phyloP scores from a whole-genome alignment of 306 rosid species.

The Trichosanthes truncata region DNA sequence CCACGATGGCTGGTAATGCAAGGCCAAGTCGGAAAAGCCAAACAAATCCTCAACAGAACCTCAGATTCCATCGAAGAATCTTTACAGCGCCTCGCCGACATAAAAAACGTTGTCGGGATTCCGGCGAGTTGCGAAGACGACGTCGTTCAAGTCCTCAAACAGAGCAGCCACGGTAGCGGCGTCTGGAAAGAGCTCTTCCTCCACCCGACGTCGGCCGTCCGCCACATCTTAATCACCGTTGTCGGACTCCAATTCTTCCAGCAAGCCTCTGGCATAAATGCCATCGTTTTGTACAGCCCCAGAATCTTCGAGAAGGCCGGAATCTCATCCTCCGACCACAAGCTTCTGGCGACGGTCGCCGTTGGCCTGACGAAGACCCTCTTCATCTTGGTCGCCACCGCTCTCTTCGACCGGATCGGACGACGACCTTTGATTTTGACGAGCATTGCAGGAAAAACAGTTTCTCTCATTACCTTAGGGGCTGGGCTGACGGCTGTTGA shows the following conservation, averaged over 20 bases:
- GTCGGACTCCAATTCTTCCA: constrained; percentile 66
- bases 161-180: constrained; percentile 31
- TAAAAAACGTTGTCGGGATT: constrained; percentile 59
- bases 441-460: constrained; percentile 48
- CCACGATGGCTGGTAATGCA: constrained; percentile 85
- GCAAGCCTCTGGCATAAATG: constrained; percentile 54
- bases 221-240: constrained; percentile 44
- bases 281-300: constrained; percentile 70
- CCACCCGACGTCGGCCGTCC: constrained; percentile 52
- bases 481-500: constrained; percentile 31
- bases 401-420: constrained; percentile 43
- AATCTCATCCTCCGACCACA: neutral
- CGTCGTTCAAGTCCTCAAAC: constrained; percentile 27
- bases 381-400: constrained; percentile 63
- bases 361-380: constrained; percentile 50
- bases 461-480: constrained; percentile 32
- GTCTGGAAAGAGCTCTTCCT: constrained; percentile 67
- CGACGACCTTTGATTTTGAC: constrained; percentile 55
- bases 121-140: constrained; percentile 49
- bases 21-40: constrained; percentile 72
- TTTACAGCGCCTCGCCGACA: constrained; percentile 37
- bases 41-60: constrained; percentile 41
- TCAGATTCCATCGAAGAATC: constrained; percentile 64
- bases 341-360: constrained; percentile 57
- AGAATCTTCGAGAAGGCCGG: constrained; percentile 60